Evolutionary conservation across 176 grass and related monocot genomes (phyloP).

Genomic region (Carex littledalei): DNA sequence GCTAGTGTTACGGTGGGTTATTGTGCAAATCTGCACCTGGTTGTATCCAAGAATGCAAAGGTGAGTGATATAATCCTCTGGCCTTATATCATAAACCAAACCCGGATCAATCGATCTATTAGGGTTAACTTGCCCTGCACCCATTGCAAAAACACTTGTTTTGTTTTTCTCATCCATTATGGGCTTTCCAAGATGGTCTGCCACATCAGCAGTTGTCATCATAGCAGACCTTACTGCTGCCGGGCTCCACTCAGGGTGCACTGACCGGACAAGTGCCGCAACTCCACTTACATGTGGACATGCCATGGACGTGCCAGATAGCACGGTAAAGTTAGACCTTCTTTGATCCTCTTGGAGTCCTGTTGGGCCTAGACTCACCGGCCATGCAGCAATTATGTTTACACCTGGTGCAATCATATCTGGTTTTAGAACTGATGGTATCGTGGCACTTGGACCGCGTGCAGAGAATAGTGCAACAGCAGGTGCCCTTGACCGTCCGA

Average conservation of each 20-base stretch:
- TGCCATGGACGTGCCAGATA: conserved; percentile 90
- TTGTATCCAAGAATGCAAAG: conserved; percentile 79
- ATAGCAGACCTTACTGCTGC: conserved; percentile 67
- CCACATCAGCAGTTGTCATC: conserved; percentile 68
- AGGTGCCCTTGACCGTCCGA: conserved; percentile 43
- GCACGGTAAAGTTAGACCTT: conserved; percentile 68
- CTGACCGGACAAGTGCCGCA: conserved; percentile 47
- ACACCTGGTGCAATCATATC: conserved; percentile 72
- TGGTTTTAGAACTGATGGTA: conserved; percentile 68
- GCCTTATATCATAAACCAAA: conserved; percentile 63
- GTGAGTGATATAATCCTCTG: conserved; percentile 62
- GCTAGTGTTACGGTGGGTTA: conserved; percentile 58
- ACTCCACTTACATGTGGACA: conserved; percentile 78
- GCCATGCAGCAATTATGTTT: conserved; percentile 98
- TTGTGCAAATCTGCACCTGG: conserved; percentile 55
- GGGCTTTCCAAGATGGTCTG: conserved; percentile 53
- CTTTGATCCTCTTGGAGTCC: conserved; percentile 50
- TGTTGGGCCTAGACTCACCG: conserved; percentile 48
- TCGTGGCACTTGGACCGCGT: conserved; percentile 71
- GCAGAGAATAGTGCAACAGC: conserved; percentile 69
- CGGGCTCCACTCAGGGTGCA: conserved; percentile 59
- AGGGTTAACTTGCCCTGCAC: conserved; percentile 65
- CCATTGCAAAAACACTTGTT: conserved; percentile 51
- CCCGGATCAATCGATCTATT: conserved; percentile 56
- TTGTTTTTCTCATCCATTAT: conserved; percentile 44